Percentiles rank a stretch among this genome's conserved stretches.
These are phyloP conservation scores for Orbilia quercus DNA, from an alignment of 2,329 filamentous ascomycete genomes.

Conservation along the genomic window DNA sequence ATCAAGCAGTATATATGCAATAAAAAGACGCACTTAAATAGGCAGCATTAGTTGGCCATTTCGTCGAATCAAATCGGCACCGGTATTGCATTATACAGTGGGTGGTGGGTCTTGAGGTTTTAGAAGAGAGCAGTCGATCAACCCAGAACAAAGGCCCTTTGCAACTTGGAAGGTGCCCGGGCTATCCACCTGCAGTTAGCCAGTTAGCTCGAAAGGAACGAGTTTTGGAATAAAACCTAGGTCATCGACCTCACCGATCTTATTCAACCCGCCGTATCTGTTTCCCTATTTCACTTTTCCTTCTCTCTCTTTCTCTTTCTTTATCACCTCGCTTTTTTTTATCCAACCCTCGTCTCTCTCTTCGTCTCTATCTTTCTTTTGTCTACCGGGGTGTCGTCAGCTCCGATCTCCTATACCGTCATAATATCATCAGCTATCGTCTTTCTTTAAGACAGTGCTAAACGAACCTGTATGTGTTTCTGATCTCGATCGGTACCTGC, in stretches of 20 bases:
- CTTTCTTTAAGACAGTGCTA: too few species aligned
- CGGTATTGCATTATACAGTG: slow-evolving; percentile 20
- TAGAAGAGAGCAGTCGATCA: slow-evolving; percentile 26
- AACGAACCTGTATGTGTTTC: background rate
- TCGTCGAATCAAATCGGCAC: slow-evolving; percentile 21
- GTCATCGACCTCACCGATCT: slow-evolving; percentile 15
- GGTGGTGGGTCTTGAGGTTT: slow-evolving; percentile 13
- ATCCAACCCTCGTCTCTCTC: slow-evolving; percentile 44
- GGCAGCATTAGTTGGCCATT: background rate
- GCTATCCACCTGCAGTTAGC: background rate
- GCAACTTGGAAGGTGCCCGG: slow-evolving; percentile 15
- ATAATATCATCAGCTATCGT: slow-evolving; percentile 5
- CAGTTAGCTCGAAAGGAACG: slow-evolving; percentile 27
- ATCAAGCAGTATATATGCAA: slow-evolving; percentile 45
- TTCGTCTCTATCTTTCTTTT: slow-evolving; percentile 29
- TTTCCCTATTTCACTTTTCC: slow-evolving; percentile 1
- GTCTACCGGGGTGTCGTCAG: slow-evolving; percentile 13
- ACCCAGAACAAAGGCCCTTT: slow-evolving; percentile 40
- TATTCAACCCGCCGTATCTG: background rate
- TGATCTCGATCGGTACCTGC: slow-evolving; percentile 27
- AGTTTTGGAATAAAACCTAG: slow-evolving; percentile 13
- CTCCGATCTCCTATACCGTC: slow-evolving; percentile 25
- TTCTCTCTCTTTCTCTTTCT: slow-evolving; percentile 13
- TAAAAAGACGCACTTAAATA: slow-evolving; percentile 44
- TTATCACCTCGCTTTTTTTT: slow-evolving; percentile 15